Base-by-base conservation (phyloP, 208 protist species). In the Acanthamoeba lugdunensis region DNA sequence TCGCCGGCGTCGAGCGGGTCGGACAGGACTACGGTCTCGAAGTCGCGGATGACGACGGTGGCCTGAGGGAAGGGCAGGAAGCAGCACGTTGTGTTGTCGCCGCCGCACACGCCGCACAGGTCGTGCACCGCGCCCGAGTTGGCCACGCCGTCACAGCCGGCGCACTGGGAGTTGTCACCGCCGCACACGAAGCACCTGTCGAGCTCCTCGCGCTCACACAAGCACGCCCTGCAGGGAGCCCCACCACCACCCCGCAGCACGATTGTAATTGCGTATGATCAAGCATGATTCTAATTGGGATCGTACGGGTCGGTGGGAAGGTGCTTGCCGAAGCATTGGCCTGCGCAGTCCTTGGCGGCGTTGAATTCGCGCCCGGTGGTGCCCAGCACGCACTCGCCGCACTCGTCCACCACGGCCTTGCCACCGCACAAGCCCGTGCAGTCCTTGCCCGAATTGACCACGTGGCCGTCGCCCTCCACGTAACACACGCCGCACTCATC, bases 101-200 rank as follows among this genome's bases (percentile, higher is more conserved):
- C 81, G 45, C 81, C 81, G 81, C 81, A 89, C 28, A 65, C 81
- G 21, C 81, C 81, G 81, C 81, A 89, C 58, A 50, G 18, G 81
- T 89, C 81, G 0, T 18, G 25, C 33, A 6, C 50, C 45, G 13
- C 0, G n/a, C 81, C 81, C 25, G 81, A 89, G 11, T 63, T 65
- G 45, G 81, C 25, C 0, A 89, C 61, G 33, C 45, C 33, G 52
- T 89, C 81, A 50, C 81, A 89, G 4, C 50, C 81, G 50, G 41
- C 52, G 50, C 81, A 89, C 50, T 14, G 6, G 21, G 50, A 25
- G 50, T 89, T 89, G 5, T 89, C 30, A 50, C 81, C 81, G 7
- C 81, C 33, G 45, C 50, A 63, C 33, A 65, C 50, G 81, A 25
- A 25, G 25, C 81, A 89, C 23, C n/a, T 37, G 33, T 89, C 81